Conservation (phyloP, 768 basidiomycete genomes). For the Tephrocybe sp. region DNA sequence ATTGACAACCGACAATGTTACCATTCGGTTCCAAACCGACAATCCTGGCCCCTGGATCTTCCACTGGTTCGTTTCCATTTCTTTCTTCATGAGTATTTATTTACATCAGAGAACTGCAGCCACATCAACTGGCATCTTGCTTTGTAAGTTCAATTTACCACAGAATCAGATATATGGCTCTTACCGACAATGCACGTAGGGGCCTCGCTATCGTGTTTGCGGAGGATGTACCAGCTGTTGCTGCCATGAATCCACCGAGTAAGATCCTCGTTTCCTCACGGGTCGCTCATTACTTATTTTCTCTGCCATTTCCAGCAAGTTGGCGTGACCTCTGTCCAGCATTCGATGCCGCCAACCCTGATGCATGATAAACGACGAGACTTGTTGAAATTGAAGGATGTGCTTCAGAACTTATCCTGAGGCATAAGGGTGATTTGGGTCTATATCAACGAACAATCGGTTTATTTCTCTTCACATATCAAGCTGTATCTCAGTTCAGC, state of each 20-base stretch:
- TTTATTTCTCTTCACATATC: too few species aligned
- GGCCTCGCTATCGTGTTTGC: conserved; percentile 36
- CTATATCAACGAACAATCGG: too few species aligned
- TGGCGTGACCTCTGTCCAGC: conserved; percentile 10
- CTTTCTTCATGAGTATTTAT: neutral
- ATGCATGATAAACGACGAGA: too few species aligned
- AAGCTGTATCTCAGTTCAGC: too few species aligned
- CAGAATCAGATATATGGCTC: neutral
- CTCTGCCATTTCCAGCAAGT: neutral
- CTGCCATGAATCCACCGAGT: conserved; percentile 23
- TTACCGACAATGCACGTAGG: conserved; percentile 6
- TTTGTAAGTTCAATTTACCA: conserved; percentile 30
- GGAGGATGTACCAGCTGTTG: conserved; percentile 27
- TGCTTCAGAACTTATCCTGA: too few species aligned
- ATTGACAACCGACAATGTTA: conserved; percentile 34
- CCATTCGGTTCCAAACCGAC: conserved; percentile 60
- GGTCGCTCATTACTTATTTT: neutral
- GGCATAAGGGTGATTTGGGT: too few species aligned
- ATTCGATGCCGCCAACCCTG: conserved; percentile 3
- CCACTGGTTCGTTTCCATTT: conserved; percentile 26
- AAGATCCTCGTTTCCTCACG: conserved; percentile 1
- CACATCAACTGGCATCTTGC: conserved; percentile 51
- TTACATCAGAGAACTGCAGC: conserved; percentile 11
- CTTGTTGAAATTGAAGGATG: too few species aligned
- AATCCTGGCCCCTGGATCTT: conserved; percentile 60